Base-by-base conservation (phyloP, 192 early-diverging fungal genomes). In the Bifiguratus adelaidae region DNA sequence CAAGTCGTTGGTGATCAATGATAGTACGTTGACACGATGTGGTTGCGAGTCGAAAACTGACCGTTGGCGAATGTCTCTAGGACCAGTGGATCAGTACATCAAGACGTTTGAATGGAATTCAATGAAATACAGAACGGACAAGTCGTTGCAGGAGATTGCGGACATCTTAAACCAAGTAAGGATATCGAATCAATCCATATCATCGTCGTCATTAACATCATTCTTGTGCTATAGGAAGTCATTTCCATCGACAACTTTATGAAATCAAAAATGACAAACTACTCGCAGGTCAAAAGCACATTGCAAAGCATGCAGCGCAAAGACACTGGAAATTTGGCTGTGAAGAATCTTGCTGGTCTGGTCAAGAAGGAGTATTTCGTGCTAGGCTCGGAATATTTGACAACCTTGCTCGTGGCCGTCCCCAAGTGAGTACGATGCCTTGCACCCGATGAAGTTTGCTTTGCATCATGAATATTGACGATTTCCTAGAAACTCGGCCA, bases 71-170 rank as follows among this genome's bases (percentile, higher is more conserved):
- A 15, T 40, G 7, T 38, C 29, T 35, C 44, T 53, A 92, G 89
- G 92, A 73, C 61, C 77, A 41, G 76, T 95, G 27, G 93, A 92
- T 61, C 69, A 86, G 35, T 99, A 87, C 50, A 63, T 97, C 12
- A 76, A 78, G 47, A 68, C 74, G 19, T 97, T 97, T 56, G 71
- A 83, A 48, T 99, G 96, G 96, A 91, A 97, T 61, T 87, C 82
- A 13, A 84, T 94, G 80, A 96, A 95, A 67, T 99, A 93, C 63
- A 73, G 96, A 34, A 81, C 82, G 1, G 96, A 99, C 66, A 91
- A 92, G 64, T 76, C 88, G 5, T 65, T 99, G 53, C 67, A 76
- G 40, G 96, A 97, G 56, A 75, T 95, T 19, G 65, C 83, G 0
- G 74, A 82, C 24, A 63, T 81, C 52, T 78, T 99, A 30, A 68